A percentile compares a stretch with the other conserved stretches of the same genome.
Evolutionary conservation across 1,139 yeast species (phyloP).

Genomic region (Yamadazyma mexicana): DNA sequence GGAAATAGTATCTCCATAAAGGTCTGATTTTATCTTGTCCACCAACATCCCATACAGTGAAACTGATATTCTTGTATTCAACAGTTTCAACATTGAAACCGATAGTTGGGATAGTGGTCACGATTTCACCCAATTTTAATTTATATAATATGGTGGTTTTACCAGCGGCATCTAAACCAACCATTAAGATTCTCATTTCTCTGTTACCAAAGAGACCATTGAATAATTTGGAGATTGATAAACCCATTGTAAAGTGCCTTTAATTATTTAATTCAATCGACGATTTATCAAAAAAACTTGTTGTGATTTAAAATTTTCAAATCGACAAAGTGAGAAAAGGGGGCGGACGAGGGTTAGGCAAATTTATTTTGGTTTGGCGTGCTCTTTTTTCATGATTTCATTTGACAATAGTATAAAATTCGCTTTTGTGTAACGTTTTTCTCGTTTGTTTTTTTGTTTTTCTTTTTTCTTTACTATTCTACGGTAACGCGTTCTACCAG

Average conservation of each 20-base stretch:
- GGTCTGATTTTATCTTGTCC: conserved; percentile 47
- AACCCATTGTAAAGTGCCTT: conserved; percentile 25
- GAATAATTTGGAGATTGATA: conserved; percentile 38
- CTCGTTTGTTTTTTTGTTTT: no score
- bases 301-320: conserved; percentile 9
- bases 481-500: not conserved
- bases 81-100: conserved; percentile 46
- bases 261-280: conserved; percentile 2
- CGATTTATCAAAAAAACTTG: conserved; percentile 1
- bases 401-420: not conserved
- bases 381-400: conserved; percentile 2
- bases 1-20: conserved; percentile 46
- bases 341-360: conserved; percentile 10
- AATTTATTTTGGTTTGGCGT: no score
- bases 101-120: conserved; percentile 43
- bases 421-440: conserved; percentile 5
- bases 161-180: conserved; percentile 47
- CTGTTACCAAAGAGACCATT: conserved; percentile 40
- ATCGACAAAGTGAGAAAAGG: conserved; percentile 14
- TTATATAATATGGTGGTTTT: conserved; percentile 44
- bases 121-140: conserved; percentile 43
- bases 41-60: conserved; percentile 48
- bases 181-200: conserved; percentile 47
- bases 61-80: conserved; percentile 42
- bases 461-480: no score